Evolutionary conservation across 768 basidiomycete genomes (phyloP).

Genomic region (Hydnomerulius pinastri): DNA sequence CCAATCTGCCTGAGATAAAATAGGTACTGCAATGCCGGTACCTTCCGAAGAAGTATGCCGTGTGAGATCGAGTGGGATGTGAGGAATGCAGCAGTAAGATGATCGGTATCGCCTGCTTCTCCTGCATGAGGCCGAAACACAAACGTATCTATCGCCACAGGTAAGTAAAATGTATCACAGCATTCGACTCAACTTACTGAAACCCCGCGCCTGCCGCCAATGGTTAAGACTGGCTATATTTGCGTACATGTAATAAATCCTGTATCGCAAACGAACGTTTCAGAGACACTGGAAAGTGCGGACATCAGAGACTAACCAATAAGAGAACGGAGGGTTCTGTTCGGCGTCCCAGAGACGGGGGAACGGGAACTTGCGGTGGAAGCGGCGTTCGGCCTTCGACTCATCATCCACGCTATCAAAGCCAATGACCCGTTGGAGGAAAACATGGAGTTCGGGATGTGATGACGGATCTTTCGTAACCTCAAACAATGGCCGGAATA

Average conservation of each 20-base stretch:
- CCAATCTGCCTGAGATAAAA: slow-evolving; percentile 99
- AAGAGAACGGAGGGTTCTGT: slow-evolving; percentile 93
- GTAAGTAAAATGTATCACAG: slow-evolving; percentile 5
- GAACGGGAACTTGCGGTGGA: slow-evolving; percentile 93
- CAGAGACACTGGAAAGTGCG: background rate
- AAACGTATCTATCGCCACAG: slow-evolving; percentile 72
- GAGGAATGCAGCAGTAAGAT: slow-evolving; percentile 93
- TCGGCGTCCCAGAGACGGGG: slow-evolving; percentile 86
- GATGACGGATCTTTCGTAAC: slow-evolving; percentile 88
- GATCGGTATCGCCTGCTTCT: slow-evolving; percentile 98
- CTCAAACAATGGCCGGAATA: slow-evolving; percentile 93
- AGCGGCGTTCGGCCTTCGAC: slow-evolving; percentile 87
- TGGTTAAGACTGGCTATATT: slow-evolving; percentile 95
- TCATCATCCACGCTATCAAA: slow-evolving; percentile 99
- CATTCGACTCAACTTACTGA: slow-evolving; percentile 63
- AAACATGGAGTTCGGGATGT: slow-evolving; percentile 93
- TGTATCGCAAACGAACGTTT: slow-evolving; percentile 29
- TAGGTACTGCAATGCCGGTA: slow-evolving; percentile 94
- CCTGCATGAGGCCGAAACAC: slow-evolving; percentile 96
- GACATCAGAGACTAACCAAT: slow-evolving; percentile 62
- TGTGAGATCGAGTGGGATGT: slow-evolving; percentile 98
- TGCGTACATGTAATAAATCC: slow-evolving; percentile 97
- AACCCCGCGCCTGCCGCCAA: slow-evolving; percentile 85
- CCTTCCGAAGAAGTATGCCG: slow-evolving; percentile 97
- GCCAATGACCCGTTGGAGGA: slow-evolving; percentile 92